phyloP scores from a whole-genome alignment of 2,329 filamentous ascomycete species.

The Fusarium ambrosium region DNA sequence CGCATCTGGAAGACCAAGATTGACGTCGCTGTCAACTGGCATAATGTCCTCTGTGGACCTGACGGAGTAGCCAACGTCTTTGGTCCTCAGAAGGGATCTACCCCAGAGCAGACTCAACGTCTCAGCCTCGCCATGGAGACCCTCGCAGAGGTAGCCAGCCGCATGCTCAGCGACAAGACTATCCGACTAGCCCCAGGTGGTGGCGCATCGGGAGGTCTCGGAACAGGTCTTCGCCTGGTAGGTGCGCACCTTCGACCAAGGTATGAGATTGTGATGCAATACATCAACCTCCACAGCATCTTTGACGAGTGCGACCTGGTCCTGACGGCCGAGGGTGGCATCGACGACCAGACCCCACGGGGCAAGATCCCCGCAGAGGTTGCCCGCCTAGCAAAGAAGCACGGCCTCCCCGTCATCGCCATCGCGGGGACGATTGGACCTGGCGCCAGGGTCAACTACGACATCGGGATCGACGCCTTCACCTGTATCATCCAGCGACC shows the following conservation, averaged over 20 bases:
- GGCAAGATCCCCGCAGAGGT: constrained; percentile 69
- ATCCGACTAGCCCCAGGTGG: constrained; percentile 59
- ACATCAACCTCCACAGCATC: constrained; percentile 61
- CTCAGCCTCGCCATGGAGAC: constrained; percentile 59
- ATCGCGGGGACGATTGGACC: constrained; percentile 55
- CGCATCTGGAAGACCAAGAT: constrained; percentile 50
- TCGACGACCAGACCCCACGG: constrained; percentile 64
- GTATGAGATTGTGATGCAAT: constrained; percentile 64
- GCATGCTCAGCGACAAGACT: constrained; percentile 50
- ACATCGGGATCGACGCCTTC: constrained; percentile 52
- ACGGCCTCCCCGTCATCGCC: constrained; percentile 60
- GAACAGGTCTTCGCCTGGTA: constrained; percentile 63
- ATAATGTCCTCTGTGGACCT: constrained; percentile 64
- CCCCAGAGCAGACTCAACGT: constrained; percentile 55
- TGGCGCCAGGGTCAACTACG: constrained; percentile 52
- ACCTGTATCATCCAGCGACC: constrained; percentile 52
- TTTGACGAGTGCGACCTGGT: constrained; percentile 64
- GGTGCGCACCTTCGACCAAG: constrained; percentile 61
- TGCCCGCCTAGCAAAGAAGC: constrained; percentile 60
- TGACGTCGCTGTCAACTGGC: constrained; percentile 65
- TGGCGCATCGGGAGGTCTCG: constrained; percentile 66
- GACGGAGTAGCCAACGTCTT: constrained; percentile 64
- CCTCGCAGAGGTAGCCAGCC: constrained; percentile 54
- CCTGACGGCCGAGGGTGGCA: constrained; percentile 66
- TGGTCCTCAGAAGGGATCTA: constrained; percentile 66